phyloP scores from a whole-genome alignment of 2,329 filamentous ascomycete species.

The Penicillium sp. region DNA sequence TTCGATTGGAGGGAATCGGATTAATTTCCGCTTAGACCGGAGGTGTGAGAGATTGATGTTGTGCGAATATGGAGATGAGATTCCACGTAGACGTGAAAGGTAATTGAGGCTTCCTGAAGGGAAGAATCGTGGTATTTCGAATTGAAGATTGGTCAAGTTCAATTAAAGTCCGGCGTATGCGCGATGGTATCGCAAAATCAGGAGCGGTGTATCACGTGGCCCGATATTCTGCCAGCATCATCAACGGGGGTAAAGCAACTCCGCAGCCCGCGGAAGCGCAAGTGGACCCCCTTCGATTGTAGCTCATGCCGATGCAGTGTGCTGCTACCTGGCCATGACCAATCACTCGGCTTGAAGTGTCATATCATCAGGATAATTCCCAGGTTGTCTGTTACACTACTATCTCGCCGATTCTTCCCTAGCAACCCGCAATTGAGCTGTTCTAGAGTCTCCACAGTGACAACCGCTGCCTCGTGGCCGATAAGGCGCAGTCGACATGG shows the following conservation, averaged over 20 bases:
- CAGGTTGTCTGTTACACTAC: background rate
- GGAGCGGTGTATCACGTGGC: constrained; percentile 42
- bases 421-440: constrained; percentile 13
- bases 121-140: background rate
- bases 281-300: constrained; percentile 11
- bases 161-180: constrained; percentile 13
- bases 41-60: background rate
- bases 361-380: background rate
- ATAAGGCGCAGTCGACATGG: constrained; percentile 36
- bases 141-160: constrained; percentile 4
- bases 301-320: constrained; percentile 13
- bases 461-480: constrained; percentile 10
- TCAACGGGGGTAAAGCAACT: constrained; percentile 19
- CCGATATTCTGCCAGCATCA: constrained; percentile 20
- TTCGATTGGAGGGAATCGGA: background rate
- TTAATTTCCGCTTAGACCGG: background rate
- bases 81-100: background rate
- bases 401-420: constrained; percentile 5
- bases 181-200: constrained; percentile 19
- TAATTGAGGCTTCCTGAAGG: background rate
- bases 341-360: background rate
- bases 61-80: background rate
- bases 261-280: constrained; percentile 16
- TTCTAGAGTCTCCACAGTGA: constrained; percentile 6
- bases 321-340: constrained; percentile 7